Base-by-base conservation (phyloP, 75 land plant genomes). In the Isoetes taiwanensis region DNA sequence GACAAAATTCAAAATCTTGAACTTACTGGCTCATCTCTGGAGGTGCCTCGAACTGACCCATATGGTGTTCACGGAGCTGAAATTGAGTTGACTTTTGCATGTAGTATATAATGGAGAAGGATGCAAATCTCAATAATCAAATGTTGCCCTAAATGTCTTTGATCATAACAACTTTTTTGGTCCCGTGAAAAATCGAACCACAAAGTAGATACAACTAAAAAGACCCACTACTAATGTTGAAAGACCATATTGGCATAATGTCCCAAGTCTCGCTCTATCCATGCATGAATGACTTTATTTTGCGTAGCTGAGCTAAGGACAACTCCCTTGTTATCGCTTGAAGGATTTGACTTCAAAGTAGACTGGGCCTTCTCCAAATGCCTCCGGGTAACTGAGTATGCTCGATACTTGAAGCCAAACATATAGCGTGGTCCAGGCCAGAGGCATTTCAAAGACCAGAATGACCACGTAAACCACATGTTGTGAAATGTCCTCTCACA, bases 351-450 rank as follows among this genome's bases (percentile, higher is more conserved):
- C 23, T 58, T 54, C 26, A 9, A 27, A 34, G 43, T 30, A 1
- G 63, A 57, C 20, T 72, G 61, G 17, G 75, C 72, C 42, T 33
- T 69, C 17, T 73, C 76, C 9, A 73, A 57, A 28, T 73, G 59
- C 24, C 57, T 61, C 31, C 64, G 60, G 34, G 76, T 72, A 1
- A 58, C 55, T 25, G 46, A 43, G 39, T 61, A 63, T 12, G 76
- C 72, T 12, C 55, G 62, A 20, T 73, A 54, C 71, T 69, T 73
- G 73, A 73, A 73, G 9, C 76, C 76, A 57, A 73, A 73, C 25
- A 57, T 62, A 25, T 73, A 73, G 16, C 59, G 43, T 28, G 76
- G 76, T 6, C 76, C 72, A 12, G 72, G 76, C 76, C 76, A 73
- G 27, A 68, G 41, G 52, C 72, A 73, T 52, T 69, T 73, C 8